Evolutionary conservation across 1,284 basidiomycete species (phyloP).

Genomic region (Pseudomicrostroma phylloplanum): DNA sequence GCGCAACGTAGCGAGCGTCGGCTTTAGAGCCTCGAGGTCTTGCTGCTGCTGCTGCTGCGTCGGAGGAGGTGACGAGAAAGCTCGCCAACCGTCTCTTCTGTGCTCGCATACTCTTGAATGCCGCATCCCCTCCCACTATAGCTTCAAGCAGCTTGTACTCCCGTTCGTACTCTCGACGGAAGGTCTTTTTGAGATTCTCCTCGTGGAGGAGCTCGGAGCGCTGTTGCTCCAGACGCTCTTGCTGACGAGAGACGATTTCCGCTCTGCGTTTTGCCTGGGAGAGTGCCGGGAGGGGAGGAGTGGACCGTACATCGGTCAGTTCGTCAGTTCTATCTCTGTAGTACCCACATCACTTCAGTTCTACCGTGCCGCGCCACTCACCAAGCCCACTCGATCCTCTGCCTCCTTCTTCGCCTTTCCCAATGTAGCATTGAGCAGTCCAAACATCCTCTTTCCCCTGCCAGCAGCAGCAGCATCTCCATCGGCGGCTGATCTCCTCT

Average conservation of each 20-base stretch:
- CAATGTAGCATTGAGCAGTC: conserved; percentile 3
- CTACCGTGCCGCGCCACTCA: background rate
- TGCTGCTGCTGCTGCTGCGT: no score
- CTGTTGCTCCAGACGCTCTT: background rate
- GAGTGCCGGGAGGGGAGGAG: background rate
- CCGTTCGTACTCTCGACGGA: background rate
- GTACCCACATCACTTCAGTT: background rate
- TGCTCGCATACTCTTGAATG: background rate
- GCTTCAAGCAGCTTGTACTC: background rate
- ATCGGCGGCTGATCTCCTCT: no score
- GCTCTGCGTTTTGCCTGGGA: background rate
- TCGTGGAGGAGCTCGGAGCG: background rate
- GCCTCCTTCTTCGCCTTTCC: background rate
- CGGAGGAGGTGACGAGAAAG: background rate
- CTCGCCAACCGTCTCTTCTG: conserved; percentile 6
- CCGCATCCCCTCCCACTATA: background rate
- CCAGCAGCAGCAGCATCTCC: background rate
- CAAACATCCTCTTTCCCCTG: background rate
- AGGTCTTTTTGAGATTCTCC: background rate
- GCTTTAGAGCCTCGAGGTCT: no score
- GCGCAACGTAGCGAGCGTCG: no score
- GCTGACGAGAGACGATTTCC: background rate
- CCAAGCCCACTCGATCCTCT: background rate
- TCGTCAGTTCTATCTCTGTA: no score
- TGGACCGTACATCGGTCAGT: no score